Conservation (phyloP, 306 rosid genomes). For the Canavalia gladiata region DNA sequence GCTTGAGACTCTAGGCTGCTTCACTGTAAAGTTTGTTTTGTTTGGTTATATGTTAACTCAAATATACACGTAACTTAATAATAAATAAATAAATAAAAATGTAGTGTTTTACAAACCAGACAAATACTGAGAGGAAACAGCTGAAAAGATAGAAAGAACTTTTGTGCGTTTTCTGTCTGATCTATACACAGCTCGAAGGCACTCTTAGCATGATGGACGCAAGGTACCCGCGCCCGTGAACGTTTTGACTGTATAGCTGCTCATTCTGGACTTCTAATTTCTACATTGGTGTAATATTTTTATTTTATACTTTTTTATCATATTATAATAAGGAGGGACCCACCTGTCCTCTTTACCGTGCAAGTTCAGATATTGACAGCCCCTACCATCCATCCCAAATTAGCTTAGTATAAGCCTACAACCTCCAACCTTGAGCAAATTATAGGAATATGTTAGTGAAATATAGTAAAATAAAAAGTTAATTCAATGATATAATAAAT, state of each 20-base stretch:
- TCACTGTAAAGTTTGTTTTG: slow-evolving; percentile 31
- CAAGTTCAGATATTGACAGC: background rate
- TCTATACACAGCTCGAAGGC: background rate
- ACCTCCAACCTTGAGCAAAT: too few relatives aligned
- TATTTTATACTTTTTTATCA: too few relatives aligned
- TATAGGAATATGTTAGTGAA: too few relatives aligned
- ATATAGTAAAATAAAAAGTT: too few relatives aligned
- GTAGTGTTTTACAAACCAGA: background rate
- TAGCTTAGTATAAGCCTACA: too few relatives aligned
- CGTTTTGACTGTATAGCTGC: background rate
- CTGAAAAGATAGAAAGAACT: slow-evolving; percentile 29
- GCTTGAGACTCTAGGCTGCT: background rate
- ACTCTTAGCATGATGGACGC: slow-evolving; percentile 13
- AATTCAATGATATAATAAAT: too few relatives aligned
- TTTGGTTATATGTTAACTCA: background rate
- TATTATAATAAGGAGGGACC: background rate
- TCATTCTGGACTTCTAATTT: background rate
- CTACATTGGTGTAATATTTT: too few relatives aligned
- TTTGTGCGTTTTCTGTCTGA: slow-evolving; percentile 26
- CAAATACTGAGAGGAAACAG: background rate
- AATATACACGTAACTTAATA: background rate
- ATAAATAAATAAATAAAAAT: slow-evolving; percentile 13
- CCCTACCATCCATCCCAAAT: background rate
- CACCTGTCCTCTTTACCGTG: slow-evolving; percentile 18
- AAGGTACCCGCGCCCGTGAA: slow-evolving; percentile 33